Evolutionary conservation across 176 grass and related monocot species (phyloP).

Genomic region (Triticum dicoccoides): DNA sequence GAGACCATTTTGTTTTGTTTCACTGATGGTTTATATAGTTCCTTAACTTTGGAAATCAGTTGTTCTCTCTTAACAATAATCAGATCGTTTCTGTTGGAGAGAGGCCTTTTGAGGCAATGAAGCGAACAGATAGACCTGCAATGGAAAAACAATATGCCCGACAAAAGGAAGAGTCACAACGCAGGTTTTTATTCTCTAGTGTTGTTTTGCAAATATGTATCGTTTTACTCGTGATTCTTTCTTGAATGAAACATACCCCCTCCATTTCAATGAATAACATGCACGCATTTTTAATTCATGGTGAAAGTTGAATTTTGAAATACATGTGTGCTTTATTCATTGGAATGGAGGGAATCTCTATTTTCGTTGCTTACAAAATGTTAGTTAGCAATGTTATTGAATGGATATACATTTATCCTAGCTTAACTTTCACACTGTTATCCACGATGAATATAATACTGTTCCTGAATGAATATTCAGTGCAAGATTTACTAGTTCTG

Average conservation of each 20-base stretch:
- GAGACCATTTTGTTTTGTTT: no score
- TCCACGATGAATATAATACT: no score
- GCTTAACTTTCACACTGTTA: conserved; percentile 1
- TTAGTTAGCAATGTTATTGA: background rate
- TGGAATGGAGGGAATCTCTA: no score
- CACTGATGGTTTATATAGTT: no score
- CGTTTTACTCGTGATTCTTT: no score
- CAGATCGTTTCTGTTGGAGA: background rate
- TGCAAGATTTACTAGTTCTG: no score
- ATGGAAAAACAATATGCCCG: background rate
- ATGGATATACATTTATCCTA: background rate
- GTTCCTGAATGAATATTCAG: no score
- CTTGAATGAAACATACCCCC: no score
- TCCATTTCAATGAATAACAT: no score
- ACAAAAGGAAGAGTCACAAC: background rate
- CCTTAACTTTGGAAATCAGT: background rate
- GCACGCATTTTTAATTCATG: background rate
- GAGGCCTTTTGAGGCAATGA: background rate
- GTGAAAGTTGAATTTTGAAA: no score
- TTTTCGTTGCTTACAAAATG: no score
- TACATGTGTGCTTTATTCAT: no score
- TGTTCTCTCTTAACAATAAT: background rate
- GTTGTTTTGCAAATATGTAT: background rate
- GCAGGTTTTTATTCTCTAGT: background rate
- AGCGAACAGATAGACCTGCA: background rate